A percentile compares a stretch with the other conserved stretches of the same genome.
Conservation (phyloP, 805 yeast species). For the Lachancea dasiensis region DNA sequence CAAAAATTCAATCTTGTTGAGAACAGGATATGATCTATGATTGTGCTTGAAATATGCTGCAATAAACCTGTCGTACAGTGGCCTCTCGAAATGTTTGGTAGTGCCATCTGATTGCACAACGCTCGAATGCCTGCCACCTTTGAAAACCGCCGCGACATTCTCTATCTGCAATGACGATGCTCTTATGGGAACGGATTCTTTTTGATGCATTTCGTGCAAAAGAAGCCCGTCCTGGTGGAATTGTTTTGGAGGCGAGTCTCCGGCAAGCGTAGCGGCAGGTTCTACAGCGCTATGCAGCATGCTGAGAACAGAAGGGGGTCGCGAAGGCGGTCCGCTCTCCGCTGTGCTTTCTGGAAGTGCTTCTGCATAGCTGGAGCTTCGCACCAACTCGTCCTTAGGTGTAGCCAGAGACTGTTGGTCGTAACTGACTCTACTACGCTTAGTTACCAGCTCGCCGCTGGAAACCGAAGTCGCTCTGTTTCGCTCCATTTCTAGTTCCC, state of each 20-base stretch:
- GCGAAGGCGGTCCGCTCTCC: too few species aligned
- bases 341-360: too few species aligned
- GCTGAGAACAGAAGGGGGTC: too few species aligned
- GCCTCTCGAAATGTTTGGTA: conserved; percentile 29
- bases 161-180: conserved; percentile 30
- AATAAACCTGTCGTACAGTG: conserved; percentile 34
- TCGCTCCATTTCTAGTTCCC: conserved; percentile 19
- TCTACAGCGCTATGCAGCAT: neutral
- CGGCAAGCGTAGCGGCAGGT: neutral
- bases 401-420: neutral
- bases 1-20: conserved; percentile 36
- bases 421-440: conserved; percentile 2
- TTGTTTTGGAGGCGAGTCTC: neutral
- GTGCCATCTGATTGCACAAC: conserved; percentile 25
- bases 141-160: conserved; percentile 24
- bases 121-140: conserved; percentile 28
- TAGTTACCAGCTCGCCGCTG: neutral
- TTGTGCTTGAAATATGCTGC: conserved; percentile 42
- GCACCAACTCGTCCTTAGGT: neutral
- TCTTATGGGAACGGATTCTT: conserved; percentile 26
- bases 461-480: neutral
- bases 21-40: conserved; percentile 40
- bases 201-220: conserved; percentile 12
- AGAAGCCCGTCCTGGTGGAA: conserved; percentile 6
- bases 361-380: neutral